Base-by-base conservation (phyloP, 169 alveolate genomes). In the Cryptosporidium sp. region DNA sequence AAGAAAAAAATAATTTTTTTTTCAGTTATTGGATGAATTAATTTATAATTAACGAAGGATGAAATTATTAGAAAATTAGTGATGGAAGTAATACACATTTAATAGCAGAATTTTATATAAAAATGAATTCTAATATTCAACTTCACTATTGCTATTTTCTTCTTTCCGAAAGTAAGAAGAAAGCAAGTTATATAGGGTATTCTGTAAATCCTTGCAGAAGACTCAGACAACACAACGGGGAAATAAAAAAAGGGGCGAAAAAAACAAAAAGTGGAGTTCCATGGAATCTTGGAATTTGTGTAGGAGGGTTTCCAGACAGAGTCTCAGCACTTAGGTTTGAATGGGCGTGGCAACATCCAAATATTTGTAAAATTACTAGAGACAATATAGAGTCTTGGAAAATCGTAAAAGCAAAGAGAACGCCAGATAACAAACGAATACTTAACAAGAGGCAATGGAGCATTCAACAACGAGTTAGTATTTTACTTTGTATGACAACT, bases 301-400 rank as follows among this genome's bases (percentile, higher is more conserved):
- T 94, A 14, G 91, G 93, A 45, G 95, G 95, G 68, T 94, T 94
- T 62, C 96, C 95, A 1, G 89, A 84, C 85, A 91, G 93, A 73
- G 92, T 94, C 29, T 84, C 93, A 5, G 96, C 96, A 3, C 80
- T 94, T 48, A 93, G 93, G 65, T 94, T 94, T 59, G 96, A 94
- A 73, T 94, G 93, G 92, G 95, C 95, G 14, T 94, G 96, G 96
- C 96, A 94, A 55, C 93, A 94, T 67, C 96, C 96, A 10, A 59
- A 80, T 48, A 80, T 80, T 29, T 80, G 89, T 29, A 58, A 58
- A 31, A 65, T 62, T 37, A 80, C 89, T 7, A 59, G 89, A 45
- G 73, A 37, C 3, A n/a, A 50, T n/a, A 80, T 80, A 16, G 70
- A 18, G 26, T 39, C 75, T 16, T 80, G 89, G 89, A 65, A 39